Percentiles rank a stretch among this genome's conserved stretches.
These are phyloP conservation scores for Ogataea hybrid DNA, from an alignment of 1,139 yeast genomes.

Conservation along the genomic window DNA sequence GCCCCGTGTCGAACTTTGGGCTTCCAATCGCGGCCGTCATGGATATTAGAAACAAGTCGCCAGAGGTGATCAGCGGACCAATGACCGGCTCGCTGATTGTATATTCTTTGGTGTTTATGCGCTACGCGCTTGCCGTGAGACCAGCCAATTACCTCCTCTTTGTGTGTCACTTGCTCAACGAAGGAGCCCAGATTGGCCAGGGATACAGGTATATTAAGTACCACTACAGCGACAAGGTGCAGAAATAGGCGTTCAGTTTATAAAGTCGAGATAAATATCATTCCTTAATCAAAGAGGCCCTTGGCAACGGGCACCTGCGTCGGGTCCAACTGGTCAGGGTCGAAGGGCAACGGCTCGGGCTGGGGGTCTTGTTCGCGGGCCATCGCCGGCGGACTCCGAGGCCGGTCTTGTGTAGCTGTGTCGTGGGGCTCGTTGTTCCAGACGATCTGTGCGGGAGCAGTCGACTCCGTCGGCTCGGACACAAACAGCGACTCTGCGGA, in stretches of 20 bases:
- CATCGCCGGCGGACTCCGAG: conserved; percentile 1
- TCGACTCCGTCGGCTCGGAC: conserved; percentile 1
- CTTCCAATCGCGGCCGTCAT: conserved; percentile 93
- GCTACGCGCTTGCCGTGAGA: conserved; percentile 68
- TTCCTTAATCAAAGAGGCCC: conserved; percentile 30
- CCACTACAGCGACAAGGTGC: conserved; percentile 45
- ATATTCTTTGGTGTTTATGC: conserved; percentile 91
- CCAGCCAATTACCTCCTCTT: conserved; percentile 89
- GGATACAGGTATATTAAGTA: conserved; percentile 76
- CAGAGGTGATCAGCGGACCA: conserved; percentile 89
- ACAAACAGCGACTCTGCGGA: conserved; percentile 2
- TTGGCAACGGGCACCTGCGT: conserved; percentile 30
- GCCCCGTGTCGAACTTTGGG: conserved; percentile 96
- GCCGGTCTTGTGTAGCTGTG: conserved; percentile 2
- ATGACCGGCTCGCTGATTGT: conserved; percentile 91
- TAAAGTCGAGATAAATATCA: background rate
- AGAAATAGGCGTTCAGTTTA: conserved; percentile 1
- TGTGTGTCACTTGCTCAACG: conserved; percentile 91
- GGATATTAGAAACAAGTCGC: conserved; percentile 85
- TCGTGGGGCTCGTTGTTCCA: conserved; percentile 26
- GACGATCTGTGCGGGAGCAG: conserved; percentile 16
- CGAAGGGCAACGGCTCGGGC: conserved; percentile 1
- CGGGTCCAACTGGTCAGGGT: conserved; percentile 28
- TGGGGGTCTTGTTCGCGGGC: background rate
- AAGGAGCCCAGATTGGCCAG: conserved; percentile 84